Conservation (phyloP, 108 stramenopile species). For the Cyclotella distinguenda region DNA sequence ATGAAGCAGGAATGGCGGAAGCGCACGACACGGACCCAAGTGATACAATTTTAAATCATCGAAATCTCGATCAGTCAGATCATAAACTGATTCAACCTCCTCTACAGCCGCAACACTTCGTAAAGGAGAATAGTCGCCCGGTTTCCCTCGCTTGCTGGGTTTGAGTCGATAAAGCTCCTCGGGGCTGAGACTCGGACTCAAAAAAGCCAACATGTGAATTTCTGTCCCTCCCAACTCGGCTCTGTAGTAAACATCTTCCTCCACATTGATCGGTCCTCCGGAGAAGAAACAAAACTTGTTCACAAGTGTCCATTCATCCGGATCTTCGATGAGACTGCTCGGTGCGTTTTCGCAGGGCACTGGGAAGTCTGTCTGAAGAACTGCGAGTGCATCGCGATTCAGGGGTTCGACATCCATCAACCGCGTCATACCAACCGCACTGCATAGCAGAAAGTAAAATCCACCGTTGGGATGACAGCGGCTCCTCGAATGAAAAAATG, state of each 20-base stretch:
- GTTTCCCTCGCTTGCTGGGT: constrained; percentile 18
- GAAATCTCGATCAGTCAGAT: constrained; percentile 80
- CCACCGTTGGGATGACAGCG: constrained; percentile 82
- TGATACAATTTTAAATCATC: constrained; percentile 86
- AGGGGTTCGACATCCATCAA: constrained; percentile 85
- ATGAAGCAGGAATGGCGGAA: constrained; percentile 77
- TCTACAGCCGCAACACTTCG: constrained; percentile 66
- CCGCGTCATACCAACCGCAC: constrained; percentile 80
- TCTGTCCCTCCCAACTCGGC: constrained; percentile 85
- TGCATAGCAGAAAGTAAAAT: constrained; percentile 80
- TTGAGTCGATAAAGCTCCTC: constrained; percentile 76
- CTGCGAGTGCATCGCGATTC: constrained; percentile 72
- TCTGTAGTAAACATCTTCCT: constrained; percentile 86
- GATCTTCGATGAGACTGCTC: constrained; percentile 59
- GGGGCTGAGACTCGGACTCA: constrained; percentile 77
- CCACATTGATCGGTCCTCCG: constrained; percentile 86
- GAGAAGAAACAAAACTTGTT: constrained; percentile 91
- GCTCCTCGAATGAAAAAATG: constrained; percentile 66
- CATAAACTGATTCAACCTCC: constrained; percentile 82
- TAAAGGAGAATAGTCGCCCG: constrained; percentile 47
- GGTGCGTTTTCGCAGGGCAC: constrained; percentile 78
- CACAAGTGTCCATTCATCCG: constrained; percentile 79
- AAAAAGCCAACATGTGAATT: constrained; percentile 85
- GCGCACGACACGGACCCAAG: constrained; percentile 82
- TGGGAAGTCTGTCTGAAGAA: constrained; percentile 85